phyloP scores from a whole-genome alignment of 106 monocot species.

The Dendrobium catenatum region DNA sequence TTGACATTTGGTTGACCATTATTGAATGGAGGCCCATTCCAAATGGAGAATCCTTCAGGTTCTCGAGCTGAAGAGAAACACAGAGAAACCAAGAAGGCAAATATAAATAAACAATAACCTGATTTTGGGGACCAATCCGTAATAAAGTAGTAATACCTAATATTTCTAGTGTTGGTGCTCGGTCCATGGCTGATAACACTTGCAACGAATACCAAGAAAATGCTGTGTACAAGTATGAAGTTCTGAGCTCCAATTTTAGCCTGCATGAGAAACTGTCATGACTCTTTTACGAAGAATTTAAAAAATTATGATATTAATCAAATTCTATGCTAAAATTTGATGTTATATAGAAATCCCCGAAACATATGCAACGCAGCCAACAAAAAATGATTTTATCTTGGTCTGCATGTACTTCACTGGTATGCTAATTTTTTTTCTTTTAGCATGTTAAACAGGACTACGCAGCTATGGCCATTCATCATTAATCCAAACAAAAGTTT shows the following conservation, averaged over 20 bases:
- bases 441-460: not conserved
- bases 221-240: not conserved
- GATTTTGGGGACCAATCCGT: not conserved
- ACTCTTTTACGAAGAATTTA: not conserved
- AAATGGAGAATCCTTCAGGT: constrained; percentile 75
- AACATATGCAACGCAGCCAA: not conserved
- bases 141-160: constrained; percentile 21
- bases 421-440: not conserved
- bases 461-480: not conserved
- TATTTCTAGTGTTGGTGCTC: constrained; percentile 27
- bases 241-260: not conserved
- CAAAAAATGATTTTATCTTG: not conserved
- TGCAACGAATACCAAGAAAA: not conserved
- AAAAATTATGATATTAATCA: not conserved
- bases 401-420: not conserved
- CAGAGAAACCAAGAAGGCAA: not conserved
- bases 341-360: not conserved
- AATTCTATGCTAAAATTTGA: not conserved
- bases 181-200: not conserved
- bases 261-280: not conserved
- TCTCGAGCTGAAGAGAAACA: constrained; percentile 48
- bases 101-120: not conserved
- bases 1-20: constrained; percentile 46
- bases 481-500: no score
- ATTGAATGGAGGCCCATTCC: constrained; percentile 75